phyloP scores from a whole-genome alignment of 177 flowering plant species.

The Vitis hybrid region DNA sequence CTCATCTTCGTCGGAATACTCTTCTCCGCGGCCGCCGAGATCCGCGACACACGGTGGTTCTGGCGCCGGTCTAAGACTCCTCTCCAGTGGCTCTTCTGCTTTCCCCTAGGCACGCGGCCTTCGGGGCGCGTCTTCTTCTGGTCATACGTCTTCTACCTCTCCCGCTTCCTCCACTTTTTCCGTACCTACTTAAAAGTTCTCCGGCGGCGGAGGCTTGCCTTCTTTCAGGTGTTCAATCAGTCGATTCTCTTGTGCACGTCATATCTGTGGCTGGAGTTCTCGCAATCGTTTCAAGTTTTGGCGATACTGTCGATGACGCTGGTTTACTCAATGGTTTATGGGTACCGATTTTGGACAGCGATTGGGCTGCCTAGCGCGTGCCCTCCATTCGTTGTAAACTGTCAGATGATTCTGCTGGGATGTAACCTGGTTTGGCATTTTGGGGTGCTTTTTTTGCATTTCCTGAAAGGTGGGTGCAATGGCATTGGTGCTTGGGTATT shows the following conservation, averaged over 20 bases:
- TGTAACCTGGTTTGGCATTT: conserved; percentile 66
- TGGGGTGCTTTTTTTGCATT: conserved; percentile 67
- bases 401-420: conserved; percentile 54
- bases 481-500: conserved; percentile 85
- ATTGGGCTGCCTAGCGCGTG: conserved; percentile 57
- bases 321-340: conserved; percentile 60
- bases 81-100: conserved; percentile 85
- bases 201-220: conserved; percentile 39
- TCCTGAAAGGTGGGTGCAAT: conserved; percentile 78
- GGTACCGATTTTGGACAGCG: conserved; percentile 72
- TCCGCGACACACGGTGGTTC: conserved; percentile 85
- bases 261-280: conserved; percentile 87
- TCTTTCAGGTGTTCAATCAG: conserved; percentile 56
- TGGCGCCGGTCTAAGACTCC: conserved; percentile 67
- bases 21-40: conserved; percentile 74
- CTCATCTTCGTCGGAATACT: conserved; percentile 61
- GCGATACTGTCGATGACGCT: conserved; percentile 59
- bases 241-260: conserved; percentile 52
- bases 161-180: conserved; percentile 66
- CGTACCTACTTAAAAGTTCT: conserved; percentile 58
- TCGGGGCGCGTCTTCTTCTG: conserved; percentile 94
- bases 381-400: conserved; percentile 59
- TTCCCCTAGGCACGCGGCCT: conserved; percentile 88
- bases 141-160: conserved; percentile 81
- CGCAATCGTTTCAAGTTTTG: conserved; percentile 82